Base-by-base conservation (phyloP, 768 basidiomycete genomes). In the Rhizopogon vinicolor region DNA sequence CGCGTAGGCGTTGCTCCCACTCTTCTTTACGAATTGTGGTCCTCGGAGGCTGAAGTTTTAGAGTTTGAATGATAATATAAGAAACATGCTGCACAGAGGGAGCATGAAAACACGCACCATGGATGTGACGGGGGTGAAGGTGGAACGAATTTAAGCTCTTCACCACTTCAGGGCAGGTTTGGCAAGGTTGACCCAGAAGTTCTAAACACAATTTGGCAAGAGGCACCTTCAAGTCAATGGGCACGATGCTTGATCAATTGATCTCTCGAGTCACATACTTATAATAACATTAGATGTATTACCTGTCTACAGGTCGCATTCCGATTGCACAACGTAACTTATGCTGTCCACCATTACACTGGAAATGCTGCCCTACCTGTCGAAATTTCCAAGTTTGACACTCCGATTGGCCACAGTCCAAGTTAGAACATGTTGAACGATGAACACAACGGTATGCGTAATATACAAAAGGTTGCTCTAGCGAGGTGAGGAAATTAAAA, bases 1-100 rank as follows among this genome's bases (percentile, higher is more conserved):
- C 88, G 64, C 87, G 84, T 40, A 97, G 77, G 19, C 88, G 85
- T 29, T 79, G 78, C 58, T 92, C 87, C 94, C 94, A 96, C 69
- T 94, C 93, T 63, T 89, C 85, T 60, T 83, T 83, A n/a, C 81
- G 77, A 58, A 93, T 85, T 22, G 71, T 64, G 35, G 74, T 74
- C 72, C 86, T 89, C 40, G 79, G 75, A 63, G 85, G 72, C 68
- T 75, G 49, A 44, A 16, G 33, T 14, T 49, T 37, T 39, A 12
- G 18, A 25, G 18, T 43, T 35, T 7, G 6, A 25, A 33, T 62
- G 4, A 63, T 52, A 25, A 13, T 28, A 22, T 45, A n/a, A 37
- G 19, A 7, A 28, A 40, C n/a, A 49, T n/a, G 49, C 41, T 9
- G n/a, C 25, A 25, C 25, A 6, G 22, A 50, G 41, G 31, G 49